These are phyloP conservation scores for Pseudopithomyces chartarum DNA, from an alignment of 2,329 filamentous ascomycete species.

Conservation along the genomic window DNA sequence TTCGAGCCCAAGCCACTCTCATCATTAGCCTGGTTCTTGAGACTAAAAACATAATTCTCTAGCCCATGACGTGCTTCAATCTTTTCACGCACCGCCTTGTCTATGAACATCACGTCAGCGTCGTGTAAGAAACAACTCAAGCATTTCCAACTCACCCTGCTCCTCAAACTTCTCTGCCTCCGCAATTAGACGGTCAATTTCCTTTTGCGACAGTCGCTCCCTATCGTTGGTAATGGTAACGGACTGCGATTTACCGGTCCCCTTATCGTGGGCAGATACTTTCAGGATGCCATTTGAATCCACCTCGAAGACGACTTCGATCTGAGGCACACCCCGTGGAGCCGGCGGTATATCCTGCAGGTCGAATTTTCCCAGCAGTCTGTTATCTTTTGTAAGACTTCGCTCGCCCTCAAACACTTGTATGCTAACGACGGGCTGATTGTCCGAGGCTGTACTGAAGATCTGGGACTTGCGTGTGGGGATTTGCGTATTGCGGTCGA, in stretches of 20 bases:
- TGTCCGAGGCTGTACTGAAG: conserved; percentile 96
- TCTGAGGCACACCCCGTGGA: conserved; percentile 92
- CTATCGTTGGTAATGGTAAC: conserved; percentile 99
- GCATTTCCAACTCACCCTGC: too few relatives aligned
- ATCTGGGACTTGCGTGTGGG: conserved; percentile 99
- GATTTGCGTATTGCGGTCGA: conserved; percentile 99
- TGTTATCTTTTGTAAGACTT: conserved; percentile 98
- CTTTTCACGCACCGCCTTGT: too few relatives aligned
- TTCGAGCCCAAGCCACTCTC: too few relatives aligned
- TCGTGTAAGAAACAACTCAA: too few relatives aligned
- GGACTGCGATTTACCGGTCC: conserved; percentile 98
- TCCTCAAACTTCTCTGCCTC: conserved; percentile 69
- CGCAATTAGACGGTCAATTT: conserved; percentile 97
- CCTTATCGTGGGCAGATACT: conserved; percentile 98
- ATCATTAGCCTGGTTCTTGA: too few relatives aligned
- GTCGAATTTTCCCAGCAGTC: conserved; percentile 99
- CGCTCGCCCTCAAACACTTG: conserved; percentile 99
- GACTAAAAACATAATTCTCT: too few relatives aligned
- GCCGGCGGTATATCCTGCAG: conserved; percentile 95
- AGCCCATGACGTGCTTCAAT: too few relatives aligned
- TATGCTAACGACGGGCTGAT: conserved; percentile 98
- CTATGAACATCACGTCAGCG: too few relatives aligned
- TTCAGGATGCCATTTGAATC: conserved; percentile 98
- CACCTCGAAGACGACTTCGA: conserved; percentile 99
- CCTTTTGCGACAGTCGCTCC: conserved; percentile 81